Evolutionary conservation across 2,329 filamentous ascomycete species (phyloP).

Genomic region (Paramyrothecium roridum): DNA sequence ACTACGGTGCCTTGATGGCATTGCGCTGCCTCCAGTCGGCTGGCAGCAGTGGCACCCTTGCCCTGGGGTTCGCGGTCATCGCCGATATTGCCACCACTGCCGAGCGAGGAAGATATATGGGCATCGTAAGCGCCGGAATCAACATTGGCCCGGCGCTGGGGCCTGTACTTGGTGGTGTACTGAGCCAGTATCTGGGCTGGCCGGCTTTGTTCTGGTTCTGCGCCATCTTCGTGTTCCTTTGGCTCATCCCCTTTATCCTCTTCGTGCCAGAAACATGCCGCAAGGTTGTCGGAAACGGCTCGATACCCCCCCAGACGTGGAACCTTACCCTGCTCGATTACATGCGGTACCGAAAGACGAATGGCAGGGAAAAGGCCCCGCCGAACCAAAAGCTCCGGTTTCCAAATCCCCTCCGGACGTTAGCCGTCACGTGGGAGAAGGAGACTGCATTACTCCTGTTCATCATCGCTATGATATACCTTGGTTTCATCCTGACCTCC

Average conservation of each 20-base stretch:
- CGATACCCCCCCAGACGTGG: neutral
- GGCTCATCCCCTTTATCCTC: slow-evolving; percentile 51
- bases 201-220: slow-evolving; percentile 69
- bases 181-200: slow-evolving; percentile 64
- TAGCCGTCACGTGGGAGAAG: neutral
- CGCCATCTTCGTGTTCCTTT: slow-evolving; percentile 48
- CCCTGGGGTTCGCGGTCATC: slow-evolving; percentile 67
- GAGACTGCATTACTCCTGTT: neutral
- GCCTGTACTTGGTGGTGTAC: slow-evolving; percentile 61
- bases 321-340: neutral
- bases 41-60: slow-evolving; percentile 67
- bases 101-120: slow-evolving; percentile 73
- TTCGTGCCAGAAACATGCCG: slow-evolving; percentile 11
- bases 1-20: slow-evolving; percentile 56
- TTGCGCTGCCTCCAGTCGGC: slow-evolving; percentile 61
- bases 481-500: neutral
- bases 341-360: neutral
- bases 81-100: slow-evolving; percentile 67
- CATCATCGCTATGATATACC: neutral
- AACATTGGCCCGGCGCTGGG: slow-evolving; percentile 54
- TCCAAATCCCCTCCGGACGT: neutral
- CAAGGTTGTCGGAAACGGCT: slow-evolving; percentile 10
- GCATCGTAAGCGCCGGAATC: slow-evolving; percentile 56
- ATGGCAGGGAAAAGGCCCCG: neutral
- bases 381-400: slow-evolving; percentile 11